Base-by-base conservation (phyloP, 306 rosid genomes). In the Benincasa hispida region DNA sequence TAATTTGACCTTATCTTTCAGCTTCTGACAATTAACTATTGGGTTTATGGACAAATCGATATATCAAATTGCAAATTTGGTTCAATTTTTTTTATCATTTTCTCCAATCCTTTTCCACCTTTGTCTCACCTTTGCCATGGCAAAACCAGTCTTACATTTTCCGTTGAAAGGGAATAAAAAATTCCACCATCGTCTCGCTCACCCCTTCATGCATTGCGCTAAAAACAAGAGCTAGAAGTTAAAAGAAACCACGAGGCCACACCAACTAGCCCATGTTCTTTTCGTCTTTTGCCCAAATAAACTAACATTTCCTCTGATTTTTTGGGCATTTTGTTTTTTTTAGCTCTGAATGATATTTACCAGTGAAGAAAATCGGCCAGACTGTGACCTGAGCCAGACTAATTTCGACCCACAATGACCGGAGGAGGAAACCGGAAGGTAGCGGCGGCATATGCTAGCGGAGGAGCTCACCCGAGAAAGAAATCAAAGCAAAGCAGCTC, bases 361-460 rank as follows among this genome's bases (percentile, higher is more conserved):
- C 39, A 32, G 41, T 61, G 68, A 7, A 21, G 5, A 58, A 12
- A 58, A 25, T 61, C 68, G 22, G 68, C 21, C 5, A 60, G 3
- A 60, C 21, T 13, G 66, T 60, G 66, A 60, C 39, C 1, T 28
- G 39, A 8, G 3, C 10, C 19, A 6, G 28, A 32, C 42, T 17
- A 62, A 32, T 62, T 34, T 42, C 12, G 76, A 7, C 24, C 35
- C 32, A 45, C 47, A 60, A 91, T 91, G 95, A 93, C 89, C 27
- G 76, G 83, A 21, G 85, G 82, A 58, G 78, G 76, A 21, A 90
- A 69, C 86, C 70, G 94, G 81, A 93, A 83, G 79, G 84, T 88
- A 74, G 84, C 92, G 2, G 93, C 98, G 12, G 89, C 91, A 9
- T 88, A 92, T 42, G 96, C 92, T 9, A 80, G 51, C 18, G 51